Conservation (phyloP, 305 asterid species). For the Fraxinus paxiana region DNA sequence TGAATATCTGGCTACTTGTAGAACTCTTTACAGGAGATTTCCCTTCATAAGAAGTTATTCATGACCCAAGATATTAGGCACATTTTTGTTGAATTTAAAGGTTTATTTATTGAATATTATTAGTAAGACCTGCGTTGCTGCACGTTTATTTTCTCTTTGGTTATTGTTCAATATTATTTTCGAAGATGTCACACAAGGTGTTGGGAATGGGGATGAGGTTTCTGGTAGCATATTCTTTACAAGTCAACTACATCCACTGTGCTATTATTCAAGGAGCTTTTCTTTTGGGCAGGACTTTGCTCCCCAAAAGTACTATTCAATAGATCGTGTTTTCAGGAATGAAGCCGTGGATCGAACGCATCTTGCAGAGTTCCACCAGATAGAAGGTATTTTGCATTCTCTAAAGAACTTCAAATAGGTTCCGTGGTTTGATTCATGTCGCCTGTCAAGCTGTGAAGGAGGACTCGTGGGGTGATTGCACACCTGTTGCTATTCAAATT, state of each 20-base stretch:
- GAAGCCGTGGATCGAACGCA: slow-evolving; percentile 98
- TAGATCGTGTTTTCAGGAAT: slow-evolving; percentile 93
- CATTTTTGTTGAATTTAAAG: neutral
- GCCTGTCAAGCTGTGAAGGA: slow-evolving; percentile 4
- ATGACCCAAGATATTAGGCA: neutral
- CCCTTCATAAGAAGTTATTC: neutral
- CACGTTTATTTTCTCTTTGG: neutral
- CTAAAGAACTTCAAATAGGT: neutral
- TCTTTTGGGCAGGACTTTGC: slow-evolving; percentile 52
- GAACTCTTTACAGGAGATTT: neutral
- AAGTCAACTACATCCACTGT: slow-evolving; percentile 11
- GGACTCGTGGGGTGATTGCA: neutral
- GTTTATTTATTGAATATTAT: neutral
- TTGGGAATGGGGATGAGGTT: neutral
- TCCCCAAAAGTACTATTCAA: slow-evolving; percentile 84
- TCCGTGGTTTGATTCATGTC: neutral
- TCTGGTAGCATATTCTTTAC: neutral
- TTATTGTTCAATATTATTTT: neutral
- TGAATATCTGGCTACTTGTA: neutral
- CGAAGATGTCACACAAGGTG: neutral
- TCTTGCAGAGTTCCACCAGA: slow-evolving; percentile 98
- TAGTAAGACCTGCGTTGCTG: neutral
- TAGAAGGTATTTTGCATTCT: slow-evolving; percentile 56
- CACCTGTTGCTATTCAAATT: neutral
- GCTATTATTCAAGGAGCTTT: slow-evolving; percentile 10